These are phyloP conservation scores for Melaleuca alternifolia DNA, from an alignment of 345 rosid species.

Conservation along the genomic window DNA sequence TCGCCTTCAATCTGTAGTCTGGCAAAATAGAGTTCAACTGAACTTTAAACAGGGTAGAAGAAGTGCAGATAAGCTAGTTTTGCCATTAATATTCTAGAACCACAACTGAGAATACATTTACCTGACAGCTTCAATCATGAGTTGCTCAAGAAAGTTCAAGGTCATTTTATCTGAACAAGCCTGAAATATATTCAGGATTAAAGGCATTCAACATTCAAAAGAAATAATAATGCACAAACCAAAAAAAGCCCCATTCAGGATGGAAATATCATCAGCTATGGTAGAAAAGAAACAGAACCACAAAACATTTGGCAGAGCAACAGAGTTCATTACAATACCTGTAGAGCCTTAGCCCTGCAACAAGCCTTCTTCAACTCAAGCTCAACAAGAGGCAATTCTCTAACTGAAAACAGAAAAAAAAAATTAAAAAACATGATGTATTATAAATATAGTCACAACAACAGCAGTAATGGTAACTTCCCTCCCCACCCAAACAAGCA, in stretches of 20 bases:
- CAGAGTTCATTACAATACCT: conserved; percentile 22
- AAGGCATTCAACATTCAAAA: neutral
- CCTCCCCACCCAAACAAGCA: neutral
- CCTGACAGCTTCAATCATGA: conserved; percentile 49
- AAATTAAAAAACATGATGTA: neutral
- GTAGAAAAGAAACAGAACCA: neutral
- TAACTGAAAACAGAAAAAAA: conserved; percentile 30
- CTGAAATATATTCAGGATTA: conserved; percentile 21
- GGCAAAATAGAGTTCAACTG: conserved; percentile 7
- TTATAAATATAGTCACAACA: neutral
- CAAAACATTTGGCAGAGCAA: neutral
- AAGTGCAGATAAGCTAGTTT: neutral
- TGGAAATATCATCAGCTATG: neutral
- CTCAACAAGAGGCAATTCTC: conserved; percentile 57
- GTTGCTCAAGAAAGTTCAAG: conserved; percentile 47
- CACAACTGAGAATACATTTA: conserved; percentile 13
- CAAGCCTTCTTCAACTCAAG: conserved; percentile 75
- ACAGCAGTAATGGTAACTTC: neutral
- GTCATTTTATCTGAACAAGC: conserved; percentile 40
- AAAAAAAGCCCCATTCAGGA: neutral
- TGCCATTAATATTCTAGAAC: conserved; percentile 1
- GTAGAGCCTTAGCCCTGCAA: conserved; percentile 67
- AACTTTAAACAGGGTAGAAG: neutral
- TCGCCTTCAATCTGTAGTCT: conserved; percentile 67
- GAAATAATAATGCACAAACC: neutral